phyloP scores from a whole-genome alignment of 2,329 filamentous ascomycete genomes.

The Tolypocladium tropicale region DNA sequence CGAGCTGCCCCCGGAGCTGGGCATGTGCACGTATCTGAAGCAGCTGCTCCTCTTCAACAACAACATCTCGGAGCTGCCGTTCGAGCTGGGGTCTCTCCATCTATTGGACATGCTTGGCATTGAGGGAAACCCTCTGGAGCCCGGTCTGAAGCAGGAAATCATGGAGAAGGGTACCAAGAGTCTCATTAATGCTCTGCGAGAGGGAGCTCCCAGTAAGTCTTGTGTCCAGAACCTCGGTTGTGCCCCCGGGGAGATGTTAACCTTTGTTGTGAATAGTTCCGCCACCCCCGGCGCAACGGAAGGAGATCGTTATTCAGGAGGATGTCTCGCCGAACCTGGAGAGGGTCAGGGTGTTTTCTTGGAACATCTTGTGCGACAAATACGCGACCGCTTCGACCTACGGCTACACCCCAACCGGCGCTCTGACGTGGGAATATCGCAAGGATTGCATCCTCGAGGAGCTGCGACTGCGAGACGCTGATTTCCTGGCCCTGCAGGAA shows the following conservation, averaged over 20 bases:
- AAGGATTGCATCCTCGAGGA: slow-evolving; percentile 76
- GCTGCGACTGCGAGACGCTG: slow-evolving; percentile 66
- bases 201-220: slow-evolving; percentile 70
- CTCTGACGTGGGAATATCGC: slow-evolving; percentile 79
- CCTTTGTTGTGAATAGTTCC: slow-evolving; percentile 47
- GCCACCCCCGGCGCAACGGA: slow-evolving; percentile 63
- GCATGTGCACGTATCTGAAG: slow-evolving; percentile 91
- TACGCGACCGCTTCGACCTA: slow-evolving; percentile 80
- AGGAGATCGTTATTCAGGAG: slow-evolving; percentile 68
- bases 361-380: slow-evolving; percentile 93
- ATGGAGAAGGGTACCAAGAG: slow-evolving; percentile 81
- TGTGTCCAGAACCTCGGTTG: neutral
- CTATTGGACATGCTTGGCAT: slow-evolving; percentile 83
- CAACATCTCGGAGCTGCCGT: slow-evolving; percentile 69
- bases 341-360: slow-evolving; percentile 76
- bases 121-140: slow-evolving; percentile 79
- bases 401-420: slow-evolving; percentile 77
- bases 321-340: slow-evolving; percentile 51
- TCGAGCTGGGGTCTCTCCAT: slow-evolving; percentile 80
- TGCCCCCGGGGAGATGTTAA: neutral
- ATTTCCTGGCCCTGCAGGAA: slow-evolving; percentile 89
- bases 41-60: slow-evolving; percentile 86
- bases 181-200: slow-evolving; percentile 72
- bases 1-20: slow-evolving; percentile 78
- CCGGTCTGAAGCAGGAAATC: slow-evolving; percentile 67